A percentile compares a stretch with the other conserved stretches of the same genome.
Evolutionary conservation across 2,329 filamentous ascomycete genomes (phyloP).

Genomic region (Fusarium goolgardi): DNA sequence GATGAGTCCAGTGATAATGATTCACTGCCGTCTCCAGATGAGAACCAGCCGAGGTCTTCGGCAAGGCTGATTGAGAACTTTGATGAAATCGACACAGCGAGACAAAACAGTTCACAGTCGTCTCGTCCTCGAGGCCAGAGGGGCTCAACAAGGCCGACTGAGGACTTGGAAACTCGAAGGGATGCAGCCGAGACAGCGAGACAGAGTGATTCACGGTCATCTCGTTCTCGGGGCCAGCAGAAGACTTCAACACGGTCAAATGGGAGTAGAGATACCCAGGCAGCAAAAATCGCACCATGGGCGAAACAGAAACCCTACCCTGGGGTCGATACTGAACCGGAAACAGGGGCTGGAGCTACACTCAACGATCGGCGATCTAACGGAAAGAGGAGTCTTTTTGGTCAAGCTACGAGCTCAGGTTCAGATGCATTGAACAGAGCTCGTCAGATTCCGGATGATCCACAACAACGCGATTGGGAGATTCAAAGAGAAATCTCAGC

Average conservation of each 20-base stretch:
- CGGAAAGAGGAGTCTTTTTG: conserved; percentile 23
- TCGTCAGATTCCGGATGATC: conserved; percentile 15
- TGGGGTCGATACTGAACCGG: not conserved
- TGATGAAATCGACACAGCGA: not conserved
- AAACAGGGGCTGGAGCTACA: not conserved
- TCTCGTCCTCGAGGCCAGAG: not conserved
- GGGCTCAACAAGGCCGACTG: not conserved
- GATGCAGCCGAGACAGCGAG: not conserved
- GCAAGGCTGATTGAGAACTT: not conserved
- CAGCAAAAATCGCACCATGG: not conserved
- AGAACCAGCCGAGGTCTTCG: not conserved
- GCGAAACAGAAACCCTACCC: not conserved
- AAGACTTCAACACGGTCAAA: not conserved
- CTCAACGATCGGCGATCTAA: not conserved
- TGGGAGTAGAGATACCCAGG: not conserved
- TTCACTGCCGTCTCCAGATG: not conserved
- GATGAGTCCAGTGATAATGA: conserved; percentile 1
- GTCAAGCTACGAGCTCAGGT: not conserved
- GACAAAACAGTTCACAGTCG: not conserved
- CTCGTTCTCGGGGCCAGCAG: not conserved
- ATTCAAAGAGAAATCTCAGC: conserved; percentile 42
- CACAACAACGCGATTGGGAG: conserved; percentile 24
- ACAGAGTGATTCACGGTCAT: not conserved
- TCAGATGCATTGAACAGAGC: conserved; percentile 15
- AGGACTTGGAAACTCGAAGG: not conserved